A percentile compares a stretch with the other conserved stretches of the same genome.
Conservation (phyloP, 2,329 filamentous ascomycete species). For the Fusarium liriodendri region DNA sequence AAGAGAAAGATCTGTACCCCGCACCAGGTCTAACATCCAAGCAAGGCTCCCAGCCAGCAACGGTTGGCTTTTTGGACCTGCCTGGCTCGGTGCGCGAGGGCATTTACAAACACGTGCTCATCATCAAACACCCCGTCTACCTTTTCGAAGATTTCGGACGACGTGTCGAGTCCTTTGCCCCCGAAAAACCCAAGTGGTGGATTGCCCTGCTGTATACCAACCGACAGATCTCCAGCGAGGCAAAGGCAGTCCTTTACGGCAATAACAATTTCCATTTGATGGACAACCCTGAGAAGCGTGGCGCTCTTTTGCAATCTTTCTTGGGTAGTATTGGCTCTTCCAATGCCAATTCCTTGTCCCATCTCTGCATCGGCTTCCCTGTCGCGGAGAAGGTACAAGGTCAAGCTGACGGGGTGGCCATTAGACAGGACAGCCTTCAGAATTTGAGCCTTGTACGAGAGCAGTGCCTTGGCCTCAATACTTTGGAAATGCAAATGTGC, state of each 20-base stretch:
- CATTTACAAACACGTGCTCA: conserved; percentile 14
- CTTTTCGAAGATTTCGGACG: conserved; percentile 15
- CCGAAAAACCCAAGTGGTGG: conserved; percentile 14
- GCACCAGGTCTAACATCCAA: not conserved
- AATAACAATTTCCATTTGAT: conserved; percentile 13
- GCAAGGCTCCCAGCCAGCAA: not conserved
- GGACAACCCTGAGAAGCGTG: conserved; percentile 6
- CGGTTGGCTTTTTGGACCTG: not conserved
- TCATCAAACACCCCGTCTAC: conserved; percentile 12
- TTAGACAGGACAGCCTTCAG: conserved; percentile 13
- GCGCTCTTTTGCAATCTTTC: conserved; percentile 12
- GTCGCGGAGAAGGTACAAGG: not conserved
- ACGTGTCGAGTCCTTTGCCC: conserved; percentile 20
- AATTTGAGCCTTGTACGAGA: conserved; percentile 8
- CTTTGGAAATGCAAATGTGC: conserved; percentile 13
- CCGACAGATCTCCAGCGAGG: conserved; percentile 12
- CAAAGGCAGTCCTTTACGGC: conserved; percentile 11
- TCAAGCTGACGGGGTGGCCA: not conserved
- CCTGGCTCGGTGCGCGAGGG: not conserved
- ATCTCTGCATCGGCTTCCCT: conserved; percentile 21
- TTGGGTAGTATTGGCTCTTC: conserved; percentile 10
- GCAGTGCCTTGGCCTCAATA: conserved; percentile 11
- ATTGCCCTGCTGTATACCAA: conserved; percentile 18
- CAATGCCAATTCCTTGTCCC: conserved; percentile 13
- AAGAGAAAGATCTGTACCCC: not conserved